Evolutionary conservation across 2,329 filamentous ascomycete species (phyloP).

Genomic region (Calonectria naviculata): DNA sequence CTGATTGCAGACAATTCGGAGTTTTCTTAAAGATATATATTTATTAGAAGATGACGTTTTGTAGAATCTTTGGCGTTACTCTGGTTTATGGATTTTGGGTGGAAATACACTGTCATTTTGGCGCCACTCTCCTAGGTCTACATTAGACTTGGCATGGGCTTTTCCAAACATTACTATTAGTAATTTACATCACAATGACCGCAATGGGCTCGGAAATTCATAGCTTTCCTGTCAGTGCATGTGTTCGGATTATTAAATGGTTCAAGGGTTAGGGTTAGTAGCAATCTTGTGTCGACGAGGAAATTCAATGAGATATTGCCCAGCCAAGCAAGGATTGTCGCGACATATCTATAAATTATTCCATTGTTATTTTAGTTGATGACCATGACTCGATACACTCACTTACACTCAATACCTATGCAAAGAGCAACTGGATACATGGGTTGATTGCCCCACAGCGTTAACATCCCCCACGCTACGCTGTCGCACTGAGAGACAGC

Average conservation of each 20-base stretch:
- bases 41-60: constrained; percentile 50
- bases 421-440: neutral
- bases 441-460: constrained; percentile 12
- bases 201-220: neutral
- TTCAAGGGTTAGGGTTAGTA: constrained; percentile 27
- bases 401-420: neutral
- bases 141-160: neutral
- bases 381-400: neutral
- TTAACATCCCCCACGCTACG: constrained; percentile 17
- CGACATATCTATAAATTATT: neutral
- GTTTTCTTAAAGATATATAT: neutral
- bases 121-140: neutral
- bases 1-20: too few species aligned
- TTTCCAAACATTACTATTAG: neutral
- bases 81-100: neutral
- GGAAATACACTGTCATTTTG: neutral
- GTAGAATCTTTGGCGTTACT: constrained; percentile 10
- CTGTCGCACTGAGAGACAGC: constrained; percentile 17
- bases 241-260: neutral
- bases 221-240: neutral
- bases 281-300: neutral
- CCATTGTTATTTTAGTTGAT: too few species aligned
- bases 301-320: neutral
- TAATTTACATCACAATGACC: neutral
- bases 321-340: neutral